A percentile compares a stretch with the other conserved stretches of the same genome.
Conservation (phyloP, 2,329 filamentous ascomycete genomes). For the Fusarium sp. region DNA sequence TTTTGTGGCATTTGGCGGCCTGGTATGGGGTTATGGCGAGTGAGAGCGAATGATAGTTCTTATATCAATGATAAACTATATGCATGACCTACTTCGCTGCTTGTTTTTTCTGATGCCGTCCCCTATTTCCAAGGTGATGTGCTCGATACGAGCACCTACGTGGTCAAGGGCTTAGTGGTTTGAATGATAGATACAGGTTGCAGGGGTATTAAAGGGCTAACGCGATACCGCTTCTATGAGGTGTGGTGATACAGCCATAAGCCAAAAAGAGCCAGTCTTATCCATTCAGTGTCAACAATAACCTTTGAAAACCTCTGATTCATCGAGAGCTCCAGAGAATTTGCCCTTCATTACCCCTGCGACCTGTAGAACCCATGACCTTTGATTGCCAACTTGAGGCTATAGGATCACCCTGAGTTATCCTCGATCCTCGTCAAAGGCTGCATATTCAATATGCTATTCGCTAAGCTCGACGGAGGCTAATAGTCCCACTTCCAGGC, state of each 20-base stretch:
- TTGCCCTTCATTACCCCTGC: too few relatives aligned
- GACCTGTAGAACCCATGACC: background rate
- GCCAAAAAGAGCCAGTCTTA: too few relatives aligned
- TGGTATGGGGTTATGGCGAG: conserved; percentile 8
- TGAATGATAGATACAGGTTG: background rate
- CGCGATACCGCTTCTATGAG: too few relatives aligned
- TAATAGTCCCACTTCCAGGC: background rate
- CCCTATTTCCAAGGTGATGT: background rate
- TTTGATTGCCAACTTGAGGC: background rate
- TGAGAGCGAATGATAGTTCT: conserved; percentile 10
- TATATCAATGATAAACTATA: conserved; percentile 32
- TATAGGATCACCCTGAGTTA: background rate
- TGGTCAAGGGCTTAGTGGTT: too few relatives aligned
- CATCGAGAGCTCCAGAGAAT: too few relatives aligned
- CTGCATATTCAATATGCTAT: too few relatives aligned
- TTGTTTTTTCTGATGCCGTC: background rate
- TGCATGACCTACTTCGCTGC: conserved; percentile 10
- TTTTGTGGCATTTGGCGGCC: background rate
- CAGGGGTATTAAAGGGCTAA: too few relatives aligned
- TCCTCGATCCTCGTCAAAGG: too few relatives aligned
- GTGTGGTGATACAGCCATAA: too few relatives aligned
- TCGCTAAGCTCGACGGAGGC: background rate
- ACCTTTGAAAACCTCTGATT: too few relatives aligned
- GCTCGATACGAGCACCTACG: background rate
- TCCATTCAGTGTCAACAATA: too few relatives aligned